A percentile compares a stretch with the other conserved stretches of the same genome.
Evolutionary conservation across 2,329 filamentous ascomycete genomes (phyloP).

Genomic region (Fusarium sp.): DNA sequence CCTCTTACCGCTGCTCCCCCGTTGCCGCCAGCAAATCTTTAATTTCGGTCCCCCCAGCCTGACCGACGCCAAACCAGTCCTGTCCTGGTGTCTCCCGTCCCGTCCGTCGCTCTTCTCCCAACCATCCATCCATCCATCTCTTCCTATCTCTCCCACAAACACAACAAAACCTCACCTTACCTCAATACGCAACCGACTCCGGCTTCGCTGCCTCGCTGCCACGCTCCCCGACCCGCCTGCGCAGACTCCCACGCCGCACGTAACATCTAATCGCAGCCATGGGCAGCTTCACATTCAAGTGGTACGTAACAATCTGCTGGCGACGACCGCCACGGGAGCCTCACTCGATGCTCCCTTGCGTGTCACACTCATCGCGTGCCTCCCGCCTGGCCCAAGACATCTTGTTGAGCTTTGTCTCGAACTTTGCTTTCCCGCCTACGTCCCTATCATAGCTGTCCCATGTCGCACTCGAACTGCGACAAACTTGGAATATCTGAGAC

Average conservation of each 20-base stretch:
- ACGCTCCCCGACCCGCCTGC: constrained; percentile 24
- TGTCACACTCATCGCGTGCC: constrained; percentile 26
- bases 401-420: constrained; percentile 36
- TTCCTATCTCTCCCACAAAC: constrained; percentile 32
- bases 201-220: constrained; percentile 28
- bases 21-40: constrained; percentile 47
- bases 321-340: constrained; percentile 20
- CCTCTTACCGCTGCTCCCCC: constrained; percentile 24
- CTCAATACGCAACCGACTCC: constrained; percentile 35
- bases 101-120: constrained; percentile 43
- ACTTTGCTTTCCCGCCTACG: constrained; percentile 8
- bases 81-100: constrained; percentile 41
- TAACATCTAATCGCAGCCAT: constrained; percentile 59
- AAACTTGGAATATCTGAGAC: constrained; percentile 44
- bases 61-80: constrained; percentile 46
- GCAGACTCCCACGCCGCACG: constrained; percentile 32
- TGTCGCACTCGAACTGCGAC: constrained; percentile 24
- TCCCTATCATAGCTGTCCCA: constrained; percentile 17
- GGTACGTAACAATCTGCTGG: constrained; percentile 65
- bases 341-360: constrained; percentile 4
- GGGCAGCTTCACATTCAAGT: constrained; percentile 80
- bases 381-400: constrained; percentile 12
- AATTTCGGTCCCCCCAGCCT: constrained; percentile 49
- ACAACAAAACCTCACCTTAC: constrained; percentile 40
- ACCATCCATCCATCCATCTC: constrained; percentile 34